A percentile compares a stretch with the other conserved stretches of the same genome.
These are phyloP conservation scores for Leishmania guyanensis DNA, from an alignment of 208 protist genomes.

Conservation along the genomic window DNA sequence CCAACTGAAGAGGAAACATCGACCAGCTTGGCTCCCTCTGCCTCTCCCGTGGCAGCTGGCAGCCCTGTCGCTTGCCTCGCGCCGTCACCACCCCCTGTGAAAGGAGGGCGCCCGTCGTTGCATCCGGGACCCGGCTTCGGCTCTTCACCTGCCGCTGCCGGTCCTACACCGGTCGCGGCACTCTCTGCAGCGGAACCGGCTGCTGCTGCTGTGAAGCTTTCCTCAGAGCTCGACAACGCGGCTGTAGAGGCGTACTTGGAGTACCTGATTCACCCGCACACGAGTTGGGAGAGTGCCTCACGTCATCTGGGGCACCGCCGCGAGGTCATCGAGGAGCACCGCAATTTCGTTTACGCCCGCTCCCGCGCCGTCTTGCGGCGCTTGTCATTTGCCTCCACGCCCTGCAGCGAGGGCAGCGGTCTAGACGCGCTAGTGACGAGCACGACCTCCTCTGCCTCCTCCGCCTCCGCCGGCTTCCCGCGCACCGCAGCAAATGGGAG, in stretches of 20 bases:
- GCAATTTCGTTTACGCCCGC: constrained; percentile 45
- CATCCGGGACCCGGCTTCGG: background rate
- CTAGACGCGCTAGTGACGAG: constrained; percentile 23
- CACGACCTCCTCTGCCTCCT: constrained; percentile 36
- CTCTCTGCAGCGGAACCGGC: background rate
- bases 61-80: background rate
- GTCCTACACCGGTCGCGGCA: background rate
- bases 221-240: constrained; percentile 70
- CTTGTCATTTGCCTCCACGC: constrained; percentile 44
- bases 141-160: background rate
- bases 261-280: constrained; percentile 86
- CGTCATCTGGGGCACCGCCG: constrained; percentile 36
- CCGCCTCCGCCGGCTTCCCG: constrained; percentile 38
- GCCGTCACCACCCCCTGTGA: constrained; percentile 1
- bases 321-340: constrained; percentile 51
- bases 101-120: background rate
- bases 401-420: constrained; percentile 21
- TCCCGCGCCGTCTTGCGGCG: constrained; percentile 45
- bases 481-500: constrained; percentile 37
- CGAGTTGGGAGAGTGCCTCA: constrained; percentile 82
- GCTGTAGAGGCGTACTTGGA: constrained; percentile 82
- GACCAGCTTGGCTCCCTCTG: background rate
- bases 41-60: background rate
- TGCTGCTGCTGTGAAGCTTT: constrained; percentile 30
- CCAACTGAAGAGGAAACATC: background rate